phyloP scores from a whole-genome alignment of 2,329 filamentous ascomycete species.

The Neofusicoccum laricinum region DNA sequence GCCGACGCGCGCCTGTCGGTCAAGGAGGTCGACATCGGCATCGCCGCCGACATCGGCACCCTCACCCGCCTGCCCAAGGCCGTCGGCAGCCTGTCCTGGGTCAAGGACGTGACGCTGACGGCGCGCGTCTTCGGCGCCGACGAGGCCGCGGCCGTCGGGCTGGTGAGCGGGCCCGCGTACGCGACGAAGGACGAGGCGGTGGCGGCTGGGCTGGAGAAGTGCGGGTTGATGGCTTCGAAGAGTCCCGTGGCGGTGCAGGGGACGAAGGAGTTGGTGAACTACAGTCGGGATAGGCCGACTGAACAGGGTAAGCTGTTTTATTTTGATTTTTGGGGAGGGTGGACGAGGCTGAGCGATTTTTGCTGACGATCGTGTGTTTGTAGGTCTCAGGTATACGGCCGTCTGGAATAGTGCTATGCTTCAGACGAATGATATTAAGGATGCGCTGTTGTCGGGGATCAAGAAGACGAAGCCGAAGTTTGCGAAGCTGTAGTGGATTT shows the following conservation, averaged over 20 bases:
- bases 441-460: conserved; percentile 72
- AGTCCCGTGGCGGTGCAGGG: conserved; percentile 84
- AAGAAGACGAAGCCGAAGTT: conserved; percentile 78
- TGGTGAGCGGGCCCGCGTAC: conserved; percentile 62
- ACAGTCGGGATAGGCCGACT: conserved; percentile 73
- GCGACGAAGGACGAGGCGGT: conserved; percentile 61
- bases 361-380: not conserved
- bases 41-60: conserved; percentile 77
- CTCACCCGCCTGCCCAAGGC: conserved; percentile 70
- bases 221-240: conserved; percentile 68
- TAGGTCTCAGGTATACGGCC: conserved; percentile 70
- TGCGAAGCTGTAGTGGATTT: conserved; percentile 65
- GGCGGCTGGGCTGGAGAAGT: conserved; percentile 61
- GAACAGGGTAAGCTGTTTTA: conserved; percentile 53
- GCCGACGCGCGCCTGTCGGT: conserved; percentile 63
- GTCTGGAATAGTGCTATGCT: conserved; percentile 85
- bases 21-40: conserved; percentile 79
- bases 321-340: not conserved
- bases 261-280: conserved; percentile 84
- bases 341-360: not conserved
- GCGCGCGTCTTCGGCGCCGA: conserved; percentile 67
- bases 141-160: conserved; percentile 68
- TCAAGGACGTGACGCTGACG: conserved; percentile 73
- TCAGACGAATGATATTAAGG: conserved; percentile 74
- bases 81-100: conserved; percentile 69